These are phyloP conservation scores for Suillus brevipes DNA, from an alignment of 768 basidiomycete species.

Conservation along the genomic window DNA sequence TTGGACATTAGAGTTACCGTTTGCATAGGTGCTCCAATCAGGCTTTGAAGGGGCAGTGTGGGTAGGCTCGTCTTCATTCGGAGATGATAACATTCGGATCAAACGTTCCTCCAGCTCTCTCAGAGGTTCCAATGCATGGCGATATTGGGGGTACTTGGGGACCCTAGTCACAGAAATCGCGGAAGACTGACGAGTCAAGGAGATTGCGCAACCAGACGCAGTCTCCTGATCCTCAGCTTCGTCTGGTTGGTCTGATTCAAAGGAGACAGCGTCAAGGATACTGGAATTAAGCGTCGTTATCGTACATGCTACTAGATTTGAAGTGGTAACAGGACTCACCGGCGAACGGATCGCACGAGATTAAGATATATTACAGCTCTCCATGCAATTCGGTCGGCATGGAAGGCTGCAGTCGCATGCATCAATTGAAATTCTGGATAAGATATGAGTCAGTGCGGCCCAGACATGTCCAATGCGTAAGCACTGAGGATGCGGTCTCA, in stretches of 20 bases:
- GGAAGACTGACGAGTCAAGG: slow-evolving; percentile 42
- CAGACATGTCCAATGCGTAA: neutral
- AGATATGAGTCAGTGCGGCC: slow-evolving; percentile 17
- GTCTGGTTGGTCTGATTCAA: slow-evolving; percentile 59
- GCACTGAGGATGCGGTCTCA: neutral
- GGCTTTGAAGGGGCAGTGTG: slow-evolving; percentile 45
- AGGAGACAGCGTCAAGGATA: slow-evolving; percentile 72
- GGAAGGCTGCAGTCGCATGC: slow-evolving; percentile 75
- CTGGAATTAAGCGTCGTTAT: slow-evolving; percentile 34
- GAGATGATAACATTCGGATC: slow-evolving; percentile 63
- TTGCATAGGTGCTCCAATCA: slow-evolving; percentile 39
- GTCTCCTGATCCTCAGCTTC: slow-evolving; percentile 57
- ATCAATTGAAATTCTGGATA: slow-evolving; percentile 78
- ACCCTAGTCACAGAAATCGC: slow-evolving; percentile 50
- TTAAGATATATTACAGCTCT: slow-evolving; percentile 87
- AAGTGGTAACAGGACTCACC: slow-evolving; percentile 42
- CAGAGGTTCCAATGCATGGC: slow-evolving; percentile 64
- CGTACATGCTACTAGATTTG: neutral
- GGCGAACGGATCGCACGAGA: slow-evolving; percentile 77
- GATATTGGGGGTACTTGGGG: slow-evolving; percentile 62
- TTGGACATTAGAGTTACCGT: slow-evolving; percentile 9
- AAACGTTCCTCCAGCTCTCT: slow-evolving; percentile 68
- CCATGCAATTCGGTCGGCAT: slow-evolving; percentile 82
- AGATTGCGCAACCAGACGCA: slow-evolving; percentile 53
- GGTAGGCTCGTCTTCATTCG: slow-evolving; percentile 66